A percentile compares a stretch with the other conserved stretches of the same genome.
Conservation (phyloP, 495 filamentous ascomycete species). For the Podospora australis region DNA sequence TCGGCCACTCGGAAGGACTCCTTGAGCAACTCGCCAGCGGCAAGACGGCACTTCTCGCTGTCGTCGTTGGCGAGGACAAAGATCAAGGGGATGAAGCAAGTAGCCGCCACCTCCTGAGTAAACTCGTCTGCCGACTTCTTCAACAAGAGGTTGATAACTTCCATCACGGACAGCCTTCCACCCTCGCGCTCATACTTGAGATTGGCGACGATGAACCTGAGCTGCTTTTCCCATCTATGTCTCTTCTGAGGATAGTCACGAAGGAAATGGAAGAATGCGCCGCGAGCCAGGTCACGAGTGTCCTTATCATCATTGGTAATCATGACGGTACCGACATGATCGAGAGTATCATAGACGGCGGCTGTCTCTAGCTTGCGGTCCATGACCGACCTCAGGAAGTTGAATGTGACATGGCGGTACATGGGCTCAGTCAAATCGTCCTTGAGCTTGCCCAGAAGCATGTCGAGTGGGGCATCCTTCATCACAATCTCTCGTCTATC, state of each 20-base stretch:
- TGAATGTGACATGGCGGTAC: constrained; percentile 85
- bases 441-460: constrained; percentile 74
- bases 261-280: constrained; percentile 88
- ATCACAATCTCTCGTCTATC: constrained; percentile 68
- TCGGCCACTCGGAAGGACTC: constrained; percentile 75
- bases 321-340: constrained; percentile 87
- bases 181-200: constrained; percentile 83
- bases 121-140: constrained; percentile 74
- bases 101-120: constrained; percentile 70
- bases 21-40: constrained; percentile 73
- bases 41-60: constrained; percentile 73
- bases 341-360: constrained; percentile 83
- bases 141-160: constrained; percentile 74
- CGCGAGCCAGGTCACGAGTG: constrained; percentile 78
- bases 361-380: constrained; percentile 77
- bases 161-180: constrained; percentile 85
- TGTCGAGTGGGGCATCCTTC: constrained; percentile 75
- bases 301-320: constrained; percentile 86
- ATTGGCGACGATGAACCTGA: constrained; percentile 82
- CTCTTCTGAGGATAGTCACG: constrained; percentile 91
- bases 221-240: constrained; percentile 78
- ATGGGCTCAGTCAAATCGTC: constrained; percentile 91
- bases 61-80: constrained; percentile 85
- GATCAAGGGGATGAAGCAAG: constrained; percentile 80
- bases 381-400: constrained; percentile 81